Conservation (phyloP, 768 basidiomycete genomes). For the Amanita muscaria region DNA sequence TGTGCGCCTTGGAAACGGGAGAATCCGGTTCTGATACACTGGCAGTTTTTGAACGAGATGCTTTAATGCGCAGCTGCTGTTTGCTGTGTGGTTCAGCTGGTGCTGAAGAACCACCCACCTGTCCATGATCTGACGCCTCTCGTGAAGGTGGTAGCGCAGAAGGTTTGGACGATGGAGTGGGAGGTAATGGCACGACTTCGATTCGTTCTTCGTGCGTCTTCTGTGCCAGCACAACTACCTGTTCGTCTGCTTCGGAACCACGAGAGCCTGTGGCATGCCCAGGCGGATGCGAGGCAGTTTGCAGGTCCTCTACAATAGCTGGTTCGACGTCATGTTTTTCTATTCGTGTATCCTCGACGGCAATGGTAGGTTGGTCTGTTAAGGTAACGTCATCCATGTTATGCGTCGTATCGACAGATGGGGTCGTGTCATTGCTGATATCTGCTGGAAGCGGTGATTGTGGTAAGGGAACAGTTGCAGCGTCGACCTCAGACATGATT, state of each 20-base stretch:
- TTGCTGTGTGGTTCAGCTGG: not conserved
- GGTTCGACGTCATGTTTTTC: not conserved
- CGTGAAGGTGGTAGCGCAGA: slow-evolving; percentile 1
- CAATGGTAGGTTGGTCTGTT: not conserved
- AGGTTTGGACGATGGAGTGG: slow-evolving; percentile 7
- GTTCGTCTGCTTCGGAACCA: not conserved
- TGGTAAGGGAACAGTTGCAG: slow-evolving; percentile 2
- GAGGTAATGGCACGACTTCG: not conserved
- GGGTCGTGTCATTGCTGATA: not conserved
- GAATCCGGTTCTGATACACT: not conserved
- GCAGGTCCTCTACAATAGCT: not conserved
- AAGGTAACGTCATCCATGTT: not conserved
- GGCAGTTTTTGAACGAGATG: slow-evolving; percentile 11
- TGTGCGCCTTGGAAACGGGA: slow-evolving; percentile 24
- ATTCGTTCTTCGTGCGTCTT: not conserved
- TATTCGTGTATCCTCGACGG: not conserved
- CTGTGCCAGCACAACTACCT: not conserved
- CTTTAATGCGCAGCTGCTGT: slow-evolving; percentile 9
- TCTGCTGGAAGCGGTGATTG: slow-evolving; percentile 5
- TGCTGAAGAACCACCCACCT: not conserved
- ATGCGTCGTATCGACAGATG: not conserved
- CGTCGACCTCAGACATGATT: slow-evolving; percentile 6
- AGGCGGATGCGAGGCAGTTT: not conserved
- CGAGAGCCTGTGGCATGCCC: not conserved
- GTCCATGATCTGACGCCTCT: slow-evolving; percentile 1